Base-by-base conservation (phyloP, 2,329 filamentous ascomycete species). In the Fonsecaea erecta region DNA sequence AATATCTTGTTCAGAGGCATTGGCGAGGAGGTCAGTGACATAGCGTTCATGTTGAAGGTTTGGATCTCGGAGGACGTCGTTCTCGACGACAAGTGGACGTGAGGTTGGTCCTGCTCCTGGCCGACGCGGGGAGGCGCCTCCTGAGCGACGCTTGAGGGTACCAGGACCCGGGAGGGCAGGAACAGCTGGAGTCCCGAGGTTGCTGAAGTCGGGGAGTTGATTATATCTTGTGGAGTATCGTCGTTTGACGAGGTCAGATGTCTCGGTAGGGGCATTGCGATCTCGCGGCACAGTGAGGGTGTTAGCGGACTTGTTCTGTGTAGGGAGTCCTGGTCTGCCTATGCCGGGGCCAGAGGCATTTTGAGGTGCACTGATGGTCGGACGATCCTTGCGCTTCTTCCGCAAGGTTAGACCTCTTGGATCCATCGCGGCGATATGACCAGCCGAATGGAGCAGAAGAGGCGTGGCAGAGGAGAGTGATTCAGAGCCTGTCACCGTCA, bases 191-290 rank as follows among this genome's bases (percentile, higher is more conserved):
- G 86, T 86, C 62, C 85, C 87, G 71, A 84, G 82, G 72, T 89
- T 86, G 75, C 88, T 90, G 72, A 91, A 88, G 65, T 86, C 81
- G 1, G 90, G 90, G 0, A 89, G 78, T 70, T 91, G 88, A 73
- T 93, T 94, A 77, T 97, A 96, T 66, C 94, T 89, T 48, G 93
- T 93, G 43, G 95, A 98, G 79, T 98, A 99, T 72, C 95, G 85
- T 72, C 93, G 86, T 81, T 98, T 98, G 65, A 99, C 93, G 60
- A 98, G 83, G 77, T 99, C 94, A 18, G 87, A 86, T 48, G 88
- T 89, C 72, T 72, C 70, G 18, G 68, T 68, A 9, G 66, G 68
- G 0, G 60, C 65, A 63, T 69, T 68, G 76, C 81, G 61, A 79
- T 80, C 63, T 79, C 60, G 64, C 9, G 70, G 64, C 4, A 68